phyloP scores from a whole-genome alignment of 306 rosid genomes.

The Pyrus bretschneideri region DNA sequence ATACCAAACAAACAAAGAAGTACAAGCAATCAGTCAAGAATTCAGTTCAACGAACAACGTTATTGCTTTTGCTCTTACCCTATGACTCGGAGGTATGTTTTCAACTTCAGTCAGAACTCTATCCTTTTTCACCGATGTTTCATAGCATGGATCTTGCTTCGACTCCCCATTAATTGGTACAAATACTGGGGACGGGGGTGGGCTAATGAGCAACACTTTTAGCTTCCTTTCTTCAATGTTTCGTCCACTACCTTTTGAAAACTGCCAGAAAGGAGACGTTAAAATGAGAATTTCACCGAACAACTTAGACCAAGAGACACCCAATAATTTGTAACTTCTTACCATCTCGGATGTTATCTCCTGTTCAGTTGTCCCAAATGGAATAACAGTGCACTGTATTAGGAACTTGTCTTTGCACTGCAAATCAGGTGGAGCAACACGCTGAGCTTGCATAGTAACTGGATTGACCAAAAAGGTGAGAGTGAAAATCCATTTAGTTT shows the following conservation, averaged over 20 bases:
- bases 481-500: not conserved
- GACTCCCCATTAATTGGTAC: conserved; percentile 55
- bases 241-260: conserved; percentile 57
- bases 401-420: conserved; percentile 93
- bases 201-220: conserved; percentile 55
- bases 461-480: conserved; percentile 27
- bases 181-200: conserved; percentile 62
- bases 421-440: conserved; percentile 57
- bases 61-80: conserved; percentile 38
- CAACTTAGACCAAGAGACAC: conserved; percentile 1
- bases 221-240: conserved; percentile 77
- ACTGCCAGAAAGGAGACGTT: conserved; percentile 41
- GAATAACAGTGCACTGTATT: conserved; percentile 59
- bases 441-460: conserved; percentile 98
- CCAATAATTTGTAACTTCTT: conserved; percentile 24
- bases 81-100: conserved; percentile 55
- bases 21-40: not conserved
- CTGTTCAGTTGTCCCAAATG: conserved; percentile 59
- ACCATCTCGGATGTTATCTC: conserved; percentile 69
- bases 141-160: conserved; percentile 51
- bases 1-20: not conserved
- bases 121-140: conserved; percentile 45
- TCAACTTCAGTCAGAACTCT: conserved; percentile 61
- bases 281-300: conserved; percentile 2
- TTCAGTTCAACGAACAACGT: not conserved